Evolutionary conservation across 2,329 filamentous ascomycete genomes (phyloP).

Genomic region (Xylariales sp.): DNA sequence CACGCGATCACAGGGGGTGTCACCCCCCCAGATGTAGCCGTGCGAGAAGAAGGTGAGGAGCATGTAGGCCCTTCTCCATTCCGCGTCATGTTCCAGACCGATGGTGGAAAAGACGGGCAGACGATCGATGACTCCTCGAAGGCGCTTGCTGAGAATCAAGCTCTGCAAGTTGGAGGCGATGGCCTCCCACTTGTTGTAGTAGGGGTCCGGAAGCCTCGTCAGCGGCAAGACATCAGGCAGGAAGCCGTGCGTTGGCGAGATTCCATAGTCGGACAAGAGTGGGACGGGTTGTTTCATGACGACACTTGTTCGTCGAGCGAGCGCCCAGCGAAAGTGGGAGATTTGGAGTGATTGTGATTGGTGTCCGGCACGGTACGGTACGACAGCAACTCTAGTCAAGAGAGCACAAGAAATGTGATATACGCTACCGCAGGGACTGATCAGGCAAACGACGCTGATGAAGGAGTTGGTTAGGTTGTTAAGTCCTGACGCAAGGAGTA

Average conservation of each 20-base stretch:
- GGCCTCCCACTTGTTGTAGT: constrained; percentile 96
- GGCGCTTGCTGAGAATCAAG: constrained; percentile 83
- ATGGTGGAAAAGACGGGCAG: constrained; percentile 86
- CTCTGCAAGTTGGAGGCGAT: constrained; percentile 87
- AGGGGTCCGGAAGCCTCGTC: constrained; percentile 83
- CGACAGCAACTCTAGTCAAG: background rate
- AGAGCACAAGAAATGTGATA: too few relatives aligned
- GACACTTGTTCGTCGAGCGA: constrained; percentile 30
- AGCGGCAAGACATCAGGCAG: constrained; percentile 85
- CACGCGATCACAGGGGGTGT: constrained; percentile 80
- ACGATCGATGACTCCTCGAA: constrained; percentile 81
- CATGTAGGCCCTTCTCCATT: constrained; percentile 95
- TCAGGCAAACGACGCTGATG: background rate
- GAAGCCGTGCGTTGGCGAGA: constrained; percentile 84
- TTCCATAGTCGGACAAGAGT: constrained; percentile 79
- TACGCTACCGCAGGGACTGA: background rate
- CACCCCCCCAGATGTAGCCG: constrained; percentile 95
- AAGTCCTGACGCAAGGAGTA: constrained; percentile 73
- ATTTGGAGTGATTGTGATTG: background rate
- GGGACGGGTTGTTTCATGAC: constrained; percentile 71
- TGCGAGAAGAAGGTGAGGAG: constrained; percentile 92
- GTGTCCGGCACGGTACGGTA: background rate
- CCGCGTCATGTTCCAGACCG: constrained; percentile 82
- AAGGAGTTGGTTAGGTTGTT: constrained; percentile 39
- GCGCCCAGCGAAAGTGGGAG: constrained; percentile 23